Evolutionary conservation across 176 grass and related monocot species (phyloP).

Genomic region (Triticum aestivum): DNA sequence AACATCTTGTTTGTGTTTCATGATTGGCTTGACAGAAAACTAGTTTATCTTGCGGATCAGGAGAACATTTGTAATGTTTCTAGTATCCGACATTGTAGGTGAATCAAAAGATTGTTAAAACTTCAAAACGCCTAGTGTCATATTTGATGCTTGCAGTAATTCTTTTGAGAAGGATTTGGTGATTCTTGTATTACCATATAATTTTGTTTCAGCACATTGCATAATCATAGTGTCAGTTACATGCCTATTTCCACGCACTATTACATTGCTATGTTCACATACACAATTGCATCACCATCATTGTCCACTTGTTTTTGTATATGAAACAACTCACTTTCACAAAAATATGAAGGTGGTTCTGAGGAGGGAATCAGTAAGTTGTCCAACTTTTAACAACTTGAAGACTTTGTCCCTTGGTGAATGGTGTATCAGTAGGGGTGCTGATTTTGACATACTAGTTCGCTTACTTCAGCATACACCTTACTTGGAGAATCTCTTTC

Average conservation of each 20-base stretch:
- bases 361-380: constrained; percentile 21
- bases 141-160: not conserved
- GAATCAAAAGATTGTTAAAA: not conserved
- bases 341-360: constrained; percentile 32
- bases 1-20: not conserved
- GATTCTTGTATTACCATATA: not conserved
- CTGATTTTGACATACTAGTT: constrained; percentile 28
- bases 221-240: not conserved
- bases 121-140: not conserved
- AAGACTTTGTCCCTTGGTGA: constrained; percentile 43
- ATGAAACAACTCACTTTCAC: not conserved
- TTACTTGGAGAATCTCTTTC: constrained; percentile 26
- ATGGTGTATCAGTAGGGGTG: constrained; percentile 39
- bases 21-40: not conserved
- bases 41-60: not conserved
- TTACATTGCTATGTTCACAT: not conserved
- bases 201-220: not conserved
- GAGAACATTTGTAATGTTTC: not conserved
- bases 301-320: not conserved
- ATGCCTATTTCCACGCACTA: not conserved
- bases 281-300: not conserved
- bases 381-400: constrained; percentile 34
- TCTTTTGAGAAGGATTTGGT: not conserved
- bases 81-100: not conserved
- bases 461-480: constrained; percentile 28